Evolutionary conservation across 345 rosid genomes (phyloP).

Genomic region (Draba incana): DNA sequence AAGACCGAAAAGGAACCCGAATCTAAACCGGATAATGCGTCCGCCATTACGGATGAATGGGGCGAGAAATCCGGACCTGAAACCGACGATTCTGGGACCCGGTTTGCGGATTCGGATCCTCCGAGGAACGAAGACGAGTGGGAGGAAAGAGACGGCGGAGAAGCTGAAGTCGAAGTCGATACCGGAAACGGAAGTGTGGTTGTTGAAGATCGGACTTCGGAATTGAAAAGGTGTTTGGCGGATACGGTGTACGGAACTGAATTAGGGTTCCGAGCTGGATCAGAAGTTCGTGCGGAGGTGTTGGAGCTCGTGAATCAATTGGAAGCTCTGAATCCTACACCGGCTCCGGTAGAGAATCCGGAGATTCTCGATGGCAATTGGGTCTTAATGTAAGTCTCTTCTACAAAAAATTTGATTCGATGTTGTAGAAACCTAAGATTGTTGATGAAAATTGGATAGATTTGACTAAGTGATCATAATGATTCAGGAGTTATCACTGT

Average conservation of each 20-base stretch:
- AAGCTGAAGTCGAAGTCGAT: slow-evolving; percentile 31
- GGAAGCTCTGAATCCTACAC: slow-evolving; percentile 81
- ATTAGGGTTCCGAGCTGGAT: slow-evolving; percentile 70
- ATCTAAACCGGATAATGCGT: slow-evolving; percentile 24
- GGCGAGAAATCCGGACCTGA: slow-evolving; percentile 64
- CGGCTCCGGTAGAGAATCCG: slow-evolving; percentile 65
- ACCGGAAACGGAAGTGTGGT: slow-evolving; percentile 55
- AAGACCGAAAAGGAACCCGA: slow-evolving; percentile 34
- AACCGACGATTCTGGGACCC: slow-evolving; percentile 47
- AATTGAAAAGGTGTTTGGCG: slow-evolving; percentile 80
- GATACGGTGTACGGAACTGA: slow-evolving; percentile 84
- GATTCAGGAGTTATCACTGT: background rate
- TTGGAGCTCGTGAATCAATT: slow-evolving; percentile 84
- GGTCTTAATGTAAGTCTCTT: slow-evolving; percentile 77
- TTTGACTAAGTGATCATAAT: background rate
- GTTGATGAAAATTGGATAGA: too few relatives aligned
- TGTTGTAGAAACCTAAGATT: too few relatives aligned
- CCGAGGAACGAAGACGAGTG: slow-evolving; percentile 85
- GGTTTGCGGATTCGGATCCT: slow-evolving; percentile 69
- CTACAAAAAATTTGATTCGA: too few relatives aligned
- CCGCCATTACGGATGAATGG: slow-evolving; percentile 72
- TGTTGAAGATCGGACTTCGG: slow-evolving; percentile 42
- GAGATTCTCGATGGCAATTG: slow-evolving; percentile 84
- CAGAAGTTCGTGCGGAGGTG: slow-evolving; percentile 82
- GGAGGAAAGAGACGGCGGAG: slow-evolving; percentile 46